Base-by-base conservation (phyloP, 208 protist species). In the Leishmania guyanensis region DNA sequence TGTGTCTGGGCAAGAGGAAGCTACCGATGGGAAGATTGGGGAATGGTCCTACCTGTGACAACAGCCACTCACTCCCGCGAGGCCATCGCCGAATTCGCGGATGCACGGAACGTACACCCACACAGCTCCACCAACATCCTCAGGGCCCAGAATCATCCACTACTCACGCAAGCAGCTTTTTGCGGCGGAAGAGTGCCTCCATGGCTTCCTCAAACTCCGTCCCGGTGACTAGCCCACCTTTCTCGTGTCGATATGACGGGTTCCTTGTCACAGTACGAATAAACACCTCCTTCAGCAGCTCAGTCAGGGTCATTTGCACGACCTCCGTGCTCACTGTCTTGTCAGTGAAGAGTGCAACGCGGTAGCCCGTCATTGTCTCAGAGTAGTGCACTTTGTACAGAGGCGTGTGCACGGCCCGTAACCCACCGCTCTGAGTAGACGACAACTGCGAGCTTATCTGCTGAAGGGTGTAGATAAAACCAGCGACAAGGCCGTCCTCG, bases 311-410 rank as follows among this genome's bases (percentile, higher is more conserved):
- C 16, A 36, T 74, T 53, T 93, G 91, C 39, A 90, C 86, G 14
- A 89, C 22, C 9, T 72, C 75, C n/a, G 93, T 96, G 78, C 65
- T 87, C 64, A 92, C 68, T 17, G 81, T 76, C 54, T 89, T 96
- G 69, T 94, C 88, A 1, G 92, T 96, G 51, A 96, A 79, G 16
- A 97, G 88, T 0, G 91, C 94, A 1, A 91, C 87, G 39, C 94
- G 91, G 80, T 97, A 97, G 29, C 92, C 92, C 8, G 94, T 97
- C 84, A 96, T 89, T 8, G 94, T 97, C 82, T 97, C 93, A 10
- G 72, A 86, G 83, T 96, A 97, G 80, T 97, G 94, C 46, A 97
- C 88, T 75, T 96, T 96, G 81, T 97, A 97, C n/a, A 92, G 58
- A 3, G 94, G 93, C 8, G 94, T 96, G 66, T 90, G 86, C 66